Evolutionary conservation across 805 yeast species (phyloP).

Genomic region (Sugiyamaella chiloensis): DNA sequence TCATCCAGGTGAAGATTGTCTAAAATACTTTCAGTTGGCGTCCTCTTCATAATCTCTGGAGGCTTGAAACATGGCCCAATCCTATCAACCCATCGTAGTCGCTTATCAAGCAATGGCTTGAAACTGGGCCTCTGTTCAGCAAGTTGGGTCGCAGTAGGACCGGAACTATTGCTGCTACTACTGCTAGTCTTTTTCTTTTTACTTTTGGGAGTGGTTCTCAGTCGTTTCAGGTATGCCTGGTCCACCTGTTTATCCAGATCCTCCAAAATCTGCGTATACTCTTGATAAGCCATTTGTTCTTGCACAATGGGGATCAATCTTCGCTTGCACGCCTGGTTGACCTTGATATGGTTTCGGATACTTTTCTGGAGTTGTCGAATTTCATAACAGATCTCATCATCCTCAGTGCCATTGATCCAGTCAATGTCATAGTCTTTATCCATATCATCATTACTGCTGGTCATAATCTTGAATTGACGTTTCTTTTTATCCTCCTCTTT

Average conservation of each 20-base stretch:
- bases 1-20: constrained; percentile 42
- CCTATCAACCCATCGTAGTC: constrained; percentile 81
- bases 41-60: constrained; percentile 66
- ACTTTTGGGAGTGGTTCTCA: constrained; percentile 67
- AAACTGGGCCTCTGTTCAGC: constrained; percentile 20
- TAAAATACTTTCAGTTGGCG: constrained; percentile 64
- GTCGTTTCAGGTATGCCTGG: constrained; percentile 82
- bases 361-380: constrained; percentile 69
- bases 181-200: constrained; percentile 52
- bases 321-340: constrained; percentile 67
- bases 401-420: constrained; percentile 82
- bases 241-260: constrained; percentile 96
- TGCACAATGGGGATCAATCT: constrained; percentile 68
- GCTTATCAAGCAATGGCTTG: constrained; percentile 53
- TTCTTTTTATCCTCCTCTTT: constrained; percentile 31
- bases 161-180: constrained; percentile 9
- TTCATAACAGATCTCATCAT: constrained; percentile 90
- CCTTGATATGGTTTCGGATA: constrained; percentile 54
- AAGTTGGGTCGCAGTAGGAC: constrained; percentile 15
- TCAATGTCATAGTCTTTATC: constrained; percentile 46
- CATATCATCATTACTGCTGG: constrained; percentile 17
- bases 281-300: constrained; percentile 93
- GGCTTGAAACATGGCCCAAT: constrained; percentile 82
- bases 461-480: constrained; percentile 21
- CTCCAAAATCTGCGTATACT: constrained; percentile 82